Evolutionary conservation across 2,329 filamentous ascomycete genomes (phyloP).

Genomic region (Cladosporium austrohemisphaericum): DNA sequence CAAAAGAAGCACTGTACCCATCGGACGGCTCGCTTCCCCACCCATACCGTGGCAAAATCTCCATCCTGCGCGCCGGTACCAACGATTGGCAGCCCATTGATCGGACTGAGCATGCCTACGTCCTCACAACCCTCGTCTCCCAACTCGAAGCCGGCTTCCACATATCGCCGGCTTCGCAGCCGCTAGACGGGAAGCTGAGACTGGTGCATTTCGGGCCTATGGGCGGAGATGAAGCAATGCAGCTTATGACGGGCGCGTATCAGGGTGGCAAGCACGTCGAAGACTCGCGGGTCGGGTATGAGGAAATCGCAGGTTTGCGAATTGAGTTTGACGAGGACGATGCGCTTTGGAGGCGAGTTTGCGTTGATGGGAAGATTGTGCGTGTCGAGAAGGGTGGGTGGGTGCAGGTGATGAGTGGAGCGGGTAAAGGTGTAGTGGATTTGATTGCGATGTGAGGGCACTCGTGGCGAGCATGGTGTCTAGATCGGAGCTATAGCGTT

Average conservation of each 20-base stretch:
- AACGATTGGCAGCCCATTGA: conserved; percentile 35
- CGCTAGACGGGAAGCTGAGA: conserved; percentile 66
- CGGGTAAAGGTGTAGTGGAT: conserved; percentile 37
- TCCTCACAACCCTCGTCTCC: conserved; percentile 72
- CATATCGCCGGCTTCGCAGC: conserved; percentile 70
- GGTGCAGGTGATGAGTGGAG: conserved; percentile 60
- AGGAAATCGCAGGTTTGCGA: conserved; percentile 62
- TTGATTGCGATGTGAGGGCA: conserved; percentile 24
- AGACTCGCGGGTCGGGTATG: conserved; percentile 63
- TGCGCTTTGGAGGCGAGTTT: conserved; percentile 76
- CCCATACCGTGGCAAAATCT: conserved; percentile 54
- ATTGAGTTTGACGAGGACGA: conserved; percentile 66
- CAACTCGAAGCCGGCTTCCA: conserved; percentile 77
- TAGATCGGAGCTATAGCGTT: too few relatives aligned
- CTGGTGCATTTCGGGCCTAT: conserved; percentile 72
- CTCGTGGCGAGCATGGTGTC: too few relatives aligned
- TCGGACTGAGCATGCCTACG: conserved; percentile 63
- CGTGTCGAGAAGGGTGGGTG: conserved; percentile 66
- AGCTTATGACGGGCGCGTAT: conserved; percentile 66
- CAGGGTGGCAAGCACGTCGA: conserved; percentile 54
- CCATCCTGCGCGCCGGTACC: conserved; percentile 33
- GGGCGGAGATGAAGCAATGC: conserved; percentile 64
- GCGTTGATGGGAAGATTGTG: conserved; percentile 88
- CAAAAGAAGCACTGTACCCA: conserved; percentile 66
- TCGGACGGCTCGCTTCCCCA: conserved; percentile 52